Base-by-base conservation (phyloP, 2,329 filamentous ascomycete genomes). In the Teratosphaeria zuluensis region DNA sequence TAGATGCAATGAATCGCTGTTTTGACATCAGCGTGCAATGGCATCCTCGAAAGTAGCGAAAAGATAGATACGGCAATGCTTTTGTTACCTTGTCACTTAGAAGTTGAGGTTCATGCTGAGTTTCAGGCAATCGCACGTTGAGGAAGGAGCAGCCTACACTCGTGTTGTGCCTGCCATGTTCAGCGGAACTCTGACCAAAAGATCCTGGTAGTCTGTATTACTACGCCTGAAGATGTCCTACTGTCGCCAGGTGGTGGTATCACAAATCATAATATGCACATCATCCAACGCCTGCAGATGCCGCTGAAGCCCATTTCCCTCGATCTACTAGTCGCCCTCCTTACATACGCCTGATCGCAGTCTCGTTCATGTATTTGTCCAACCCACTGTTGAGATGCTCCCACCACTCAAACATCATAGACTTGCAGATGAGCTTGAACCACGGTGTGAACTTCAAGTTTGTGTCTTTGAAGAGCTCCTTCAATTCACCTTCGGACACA, bases 391-490 rank as follows among this genome's bases (percentile, higher is more conserved):
- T 87, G 58, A 97, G 82, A 75, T 89, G 85, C 70, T 86, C 80
- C 94, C 94, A 99, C 94, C 94, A 99, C 75, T 96, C 88, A 69
- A 95, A 99, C 51, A 99, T 83, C 89, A 97, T 92, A 54, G 90
- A 91, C 74, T 97, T 83, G 81, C 94, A 99, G 71, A 99, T 97
- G 66, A 99, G 86, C 81, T 96, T 96, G 81, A 99, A 99, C 94
- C 94, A 99, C 1, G 94, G 94, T 0, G 94, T 99, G 75, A 97
- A 97, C 69, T 87, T 88, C 67, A 95, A 80, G 56, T 77, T 80
- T 3, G 88, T 84, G 70, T 96, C 87, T 69, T 86, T 78, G 74
- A 99, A 96, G 81, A 92, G 89, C 66, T 81, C 73, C 80, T 90
- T 94, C 65, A 99, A 80, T 68, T 91, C 86, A 28, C 91, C 86